Percentiles rank a stretch among this genome's conserved stretches.
Evolutionary conservation across 176 grass and related monocot genomes (phyloP).

Genomic region (Ensete ventricosum): DNA sequence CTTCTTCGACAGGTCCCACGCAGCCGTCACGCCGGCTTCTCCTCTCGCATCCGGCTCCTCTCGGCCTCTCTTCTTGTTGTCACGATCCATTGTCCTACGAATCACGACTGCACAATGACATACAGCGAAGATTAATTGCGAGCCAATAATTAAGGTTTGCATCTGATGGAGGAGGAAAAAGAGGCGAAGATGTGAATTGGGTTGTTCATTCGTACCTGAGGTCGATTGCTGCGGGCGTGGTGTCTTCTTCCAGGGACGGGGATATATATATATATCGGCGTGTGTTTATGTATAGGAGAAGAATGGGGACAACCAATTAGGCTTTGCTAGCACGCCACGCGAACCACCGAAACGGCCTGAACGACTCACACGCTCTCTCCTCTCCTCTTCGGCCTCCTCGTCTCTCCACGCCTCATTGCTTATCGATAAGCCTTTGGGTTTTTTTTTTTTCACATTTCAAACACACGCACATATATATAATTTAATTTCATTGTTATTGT

Average conservation of each 20-base stretch:
- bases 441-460: no score
- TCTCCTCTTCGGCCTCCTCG: neutral
- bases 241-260: neutral
- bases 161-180: neutral
- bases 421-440: no score
- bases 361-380: slow-evolving; percentile 14
- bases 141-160: neutral
- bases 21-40: neutral
- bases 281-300: neutral
- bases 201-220: no score
- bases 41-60: no score
- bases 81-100: neutral
- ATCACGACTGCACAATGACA: no score
- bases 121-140: no score
- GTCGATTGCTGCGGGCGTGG: neutral
- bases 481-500: no score
- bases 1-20: neutral
- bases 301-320: neutral
- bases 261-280: neutral
- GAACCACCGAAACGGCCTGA: slow-evolving; percentile 9
- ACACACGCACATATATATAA: no score
- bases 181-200: no score
- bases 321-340: slow-evolving; percentile 10
- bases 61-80: neutral
- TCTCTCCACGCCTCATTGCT: neutral